A percentile compares a stretch with the other conserved stretches of the same genome.
These are phyloP conservation scores for Hippophae rhamnoides DNA, from an alignment of 306 rosid genomes.

Conservation along the genomic window DNA sequence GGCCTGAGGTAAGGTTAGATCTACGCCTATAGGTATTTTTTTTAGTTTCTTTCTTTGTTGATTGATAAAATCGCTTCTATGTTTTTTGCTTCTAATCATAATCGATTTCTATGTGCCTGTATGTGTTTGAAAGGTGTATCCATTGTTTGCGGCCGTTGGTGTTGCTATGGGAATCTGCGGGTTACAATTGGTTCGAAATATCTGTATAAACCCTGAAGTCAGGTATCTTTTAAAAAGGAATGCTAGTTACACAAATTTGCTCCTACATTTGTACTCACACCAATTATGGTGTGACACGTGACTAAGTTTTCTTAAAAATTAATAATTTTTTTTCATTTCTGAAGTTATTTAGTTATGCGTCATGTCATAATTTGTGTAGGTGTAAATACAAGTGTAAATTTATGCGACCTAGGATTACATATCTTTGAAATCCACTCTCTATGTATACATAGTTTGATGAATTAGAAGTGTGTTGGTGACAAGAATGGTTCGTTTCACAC, in stretches of 20 bases:
- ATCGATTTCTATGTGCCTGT: constrained; percentile 2
- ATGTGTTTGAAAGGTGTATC: constrained; percentile 55
- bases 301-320: too few relatives aligned
- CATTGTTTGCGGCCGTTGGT: constrained; percentile 73
- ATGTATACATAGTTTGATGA: too few relatives aligned
- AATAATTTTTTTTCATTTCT: too few relatives aligned
- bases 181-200: constrained; percentile 53
- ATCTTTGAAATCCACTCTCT: neutral
- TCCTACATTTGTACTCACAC: too few relatives aligned
- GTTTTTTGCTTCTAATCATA: neutral
- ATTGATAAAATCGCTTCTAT: neutral
- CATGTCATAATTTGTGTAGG: neutral
- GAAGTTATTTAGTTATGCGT: too few relatives aligned
- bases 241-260: too few relatives aligned
- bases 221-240: constrained; percentile 32
- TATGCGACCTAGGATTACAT: constrained; percentile 1
- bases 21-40: neutral
- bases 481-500: neutral
- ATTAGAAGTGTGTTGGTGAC: too few relatives aligned
- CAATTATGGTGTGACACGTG: too few relatives aligned
- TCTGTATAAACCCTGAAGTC: constrained; percentile 92
- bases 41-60: neutral
- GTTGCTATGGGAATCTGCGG: constrained; percentile 87
- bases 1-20: constrained; percentile 57
- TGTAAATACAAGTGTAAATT: neutral